Evolutionary conservation across 2,329 filamentous ascomycete genomes (phyloP).

Genomic region (Alternaria metachromatica): DNA sequence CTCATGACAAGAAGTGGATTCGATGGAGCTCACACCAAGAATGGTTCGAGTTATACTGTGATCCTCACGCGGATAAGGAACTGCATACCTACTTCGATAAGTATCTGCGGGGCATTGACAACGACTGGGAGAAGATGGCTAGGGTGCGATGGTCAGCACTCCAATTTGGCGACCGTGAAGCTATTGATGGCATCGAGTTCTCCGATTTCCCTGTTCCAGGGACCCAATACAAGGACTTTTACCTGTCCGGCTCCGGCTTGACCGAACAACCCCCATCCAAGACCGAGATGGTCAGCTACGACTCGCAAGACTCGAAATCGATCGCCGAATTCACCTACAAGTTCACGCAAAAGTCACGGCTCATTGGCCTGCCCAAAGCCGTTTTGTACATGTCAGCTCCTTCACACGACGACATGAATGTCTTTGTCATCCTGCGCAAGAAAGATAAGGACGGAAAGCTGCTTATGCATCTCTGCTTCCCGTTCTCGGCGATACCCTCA

Average conservation of each 20-base stretch:
- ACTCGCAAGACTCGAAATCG: conserved; percentile 23
- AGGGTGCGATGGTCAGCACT: conserved; percentile 53
- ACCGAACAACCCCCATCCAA: neutral
- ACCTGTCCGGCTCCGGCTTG: conserved; percentile 13
- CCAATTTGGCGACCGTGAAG: conserved; percentile 23
- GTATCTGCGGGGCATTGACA: conserved; percentile 53
- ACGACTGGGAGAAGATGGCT: conserved; percentile 58
- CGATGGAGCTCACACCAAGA: conserved; percentile 16
- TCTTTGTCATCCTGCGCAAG: conserved; percentile 56
- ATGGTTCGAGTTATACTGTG: conserved; percentile 24
- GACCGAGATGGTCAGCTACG: conserved; percentile 15
- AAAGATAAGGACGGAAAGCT: conserved; percentile 52
- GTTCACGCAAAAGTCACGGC: conserved; percentile 46
- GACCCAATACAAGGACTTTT: conserved; percentile 21
- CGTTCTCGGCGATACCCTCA: conserved; percentile 43
- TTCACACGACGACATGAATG: conserved; percentile 53
- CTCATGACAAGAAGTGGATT: conserved; percentile 9
- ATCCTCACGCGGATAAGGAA: conserved; percentile 12
- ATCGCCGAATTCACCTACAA: conserved; percentile 23
- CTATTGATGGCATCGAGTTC: conserved; percentile 25
- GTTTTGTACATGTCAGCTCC: conserved; percentile 55
- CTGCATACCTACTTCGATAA: conserved; percentile 53
- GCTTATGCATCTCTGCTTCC: conserved; percentile 45
- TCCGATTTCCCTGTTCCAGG: conserved; percentile 22
- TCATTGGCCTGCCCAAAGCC: conserved; percentile 58